Percentiles rank a stretch among this genome's conserved stretches.
Evolutionary conservation across 345 rosid species (phyloP).

Genomic region (Eucalyptus tenuipes): DNA sequence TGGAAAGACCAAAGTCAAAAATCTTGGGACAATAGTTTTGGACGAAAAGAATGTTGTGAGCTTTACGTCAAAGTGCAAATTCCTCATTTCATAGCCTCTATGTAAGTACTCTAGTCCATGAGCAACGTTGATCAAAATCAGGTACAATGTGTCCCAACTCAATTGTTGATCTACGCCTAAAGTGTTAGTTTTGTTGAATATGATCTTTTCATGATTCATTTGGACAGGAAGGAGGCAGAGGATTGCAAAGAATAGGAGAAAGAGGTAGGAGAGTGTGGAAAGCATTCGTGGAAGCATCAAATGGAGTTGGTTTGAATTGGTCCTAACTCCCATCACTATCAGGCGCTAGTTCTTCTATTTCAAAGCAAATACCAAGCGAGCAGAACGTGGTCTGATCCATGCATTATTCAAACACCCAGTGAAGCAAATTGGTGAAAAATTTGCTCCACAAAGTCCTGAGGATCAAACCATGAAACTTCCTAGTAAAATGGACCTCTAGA

Average conservation of each 20-base stretch:
- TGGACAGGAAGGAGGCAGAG: too few relatives aligned
- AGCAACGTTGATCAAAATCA: conserved; percentile 15
- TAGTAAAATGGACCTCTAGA: too few relatives aligned
- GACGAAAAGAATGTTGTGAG: conserved; percentile 33
- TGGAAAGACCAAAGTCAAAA: conserved; percentile 35
- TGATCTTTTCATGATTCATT: not conserved
- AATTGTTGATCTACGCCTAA: not conserved
- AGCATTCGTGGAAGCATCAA: too few relatives aligned
- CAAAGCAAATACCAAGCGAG: too few relatives aligned
- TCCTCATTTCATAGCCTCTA: conserved; percentile 13
- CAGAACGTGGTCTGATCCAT: not conserved
- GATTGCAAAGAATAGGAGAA: too few relatives aligned
- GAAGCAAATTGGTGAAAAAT: too few relatives aligned
- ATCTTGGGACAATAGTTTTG: conserved; percentile 26
- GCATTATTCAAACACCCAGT: not conserved
- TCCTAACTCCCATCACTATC: not conserved
- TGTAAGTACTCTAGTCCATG: conserved; percentile 32
- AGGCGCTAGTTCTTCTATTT: not conserved
- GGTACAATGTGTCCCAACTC: conserved; percentile 2
- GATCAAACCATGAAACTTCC: too few relatives aligned
- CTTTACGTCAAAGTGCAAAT: conserved; percentile 31
- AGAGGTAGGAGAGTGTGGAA: not conserved
- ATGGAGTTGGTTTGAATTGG: not conserved
- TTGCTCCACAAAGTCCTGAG: too few relatives aligned
- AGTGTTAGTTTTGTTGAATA: not conserved